Conservation (phyloP, 441 rosid genomes). For the Pelargonium australe region DNA sequence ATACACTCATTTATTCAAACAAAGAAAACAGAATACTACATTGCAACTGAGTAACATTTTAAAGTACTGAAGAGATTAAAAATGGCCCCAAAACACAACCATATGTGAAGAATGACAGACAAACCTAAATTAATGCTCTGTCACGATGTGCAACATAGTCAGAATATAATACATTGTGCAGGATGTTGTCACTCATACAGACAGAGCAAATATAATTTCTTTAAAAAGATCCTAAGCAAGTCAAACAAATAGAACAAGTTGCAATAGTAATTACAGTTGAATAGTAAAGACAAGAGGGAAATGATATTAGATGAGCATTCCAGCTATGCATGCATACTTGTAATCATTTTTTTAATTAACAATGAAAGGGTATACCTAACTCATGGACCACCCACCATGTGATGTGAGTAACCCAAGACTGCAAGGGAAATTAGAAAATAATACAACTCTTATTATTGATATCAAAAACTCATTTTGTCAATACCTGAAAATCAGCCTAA, state of each 20-base stretch:
- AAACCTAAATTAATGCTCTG: not conserved
- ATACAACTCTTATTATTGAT: not conserved
- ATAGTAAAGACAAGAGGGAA: not conserved
- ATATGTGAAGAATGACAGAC: conserved; percentile 4
- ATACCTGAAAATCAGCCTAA: conserved; percentile 6
- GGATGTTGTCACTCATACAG: conserved; percentile 4
- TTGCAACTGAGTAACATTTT: not conserved
- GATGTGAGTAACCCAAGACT: conserved; percentile 1
- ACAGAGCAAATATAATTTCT: not conserved
- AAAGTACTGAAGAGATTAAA: not conserved
- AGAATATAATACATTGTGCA: not conserved
- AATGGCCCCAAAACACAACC: not conserved
- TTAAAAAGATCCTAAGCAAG: not conserved
- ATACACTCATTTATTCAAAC: not conserved
- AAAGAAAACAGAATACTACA: not conserved
- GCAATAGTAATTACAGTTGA: conserved; percentile 4
- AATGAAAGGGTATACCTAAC: not conserved
- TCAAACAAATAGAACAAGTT: conserved; percentile 1
- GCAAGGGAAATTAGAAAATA: not conserved
- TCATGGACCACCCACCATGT: conserved; percentile 2
- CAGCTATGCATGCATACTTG: conserved; percentile 7
- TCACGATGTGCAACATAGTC: not conserved
- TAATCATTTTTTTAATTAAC: conserved; percentile 5
- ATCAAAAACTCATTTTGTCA: not conserved
- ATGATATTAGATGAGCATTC: conserved; percentile 4